Base-by-base conservation (phyloP, 192 early-diverging fungal genomes). In the Linnemannia exigua region DNA sequence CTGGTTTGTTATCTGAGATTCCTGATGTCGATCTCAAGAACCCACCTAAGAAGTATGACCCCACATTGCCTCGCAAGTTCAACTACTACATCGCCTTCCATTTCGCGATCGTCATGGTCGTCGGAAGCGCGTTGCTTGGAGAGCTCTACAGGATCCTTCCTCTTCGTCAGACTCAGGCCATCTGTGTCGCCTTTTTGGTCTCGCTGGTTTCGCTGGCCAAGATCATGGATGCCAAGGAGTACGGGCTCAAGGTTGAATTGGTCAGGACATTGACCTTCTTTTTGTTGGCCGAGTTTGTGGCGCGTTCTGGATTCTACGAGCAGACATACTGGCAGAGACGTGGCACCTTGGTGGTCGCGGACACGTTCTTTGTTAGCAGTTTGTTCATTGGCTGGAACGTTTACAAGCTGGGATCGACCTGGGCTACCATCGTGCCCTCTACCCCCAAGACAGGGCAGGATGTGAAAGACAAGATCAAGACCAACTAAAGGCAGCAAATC, bases 21-120 rank as follows among this genome's bases (percentile, higher is more conserved):
- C 89, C 89, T 0, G 79, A 87, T 17, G 80, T 90, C 5, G 87
- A 88, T 36, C 72, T 87, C n/a, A 86, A 90, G 52, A 74, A 84
- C 25, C 87, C 89, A 48, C 87, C 89, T 22, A 54, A 72, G 44
- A 90, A 90, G 67, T 88, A 90, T 58, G 90, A 91, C 36, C 91
- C 90, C 0, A 31, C 69, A 7, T 69, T 91, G 41, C 88, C 91
- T 4, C 69, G 70, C 16, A 71, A 76, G 70, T 86, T 89, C 79
- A 89, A 88, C 63, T 72, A 79, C 68, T 91, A 91, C 63, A 75
- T 90, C 22, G 67, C 50, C 0, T n/a, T 77, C 52, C 89, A 90
- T 28, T 90, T 90, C 46, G 61, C 70, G 25, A 72, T 88, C 63
- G 68, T 89, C 33, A 69, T 79, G 19, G 70, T 80, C 22, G 80